phyloP scores from a whole-genome alignment of 306 rosid genomes.

The Neltuma alba region DNA sequence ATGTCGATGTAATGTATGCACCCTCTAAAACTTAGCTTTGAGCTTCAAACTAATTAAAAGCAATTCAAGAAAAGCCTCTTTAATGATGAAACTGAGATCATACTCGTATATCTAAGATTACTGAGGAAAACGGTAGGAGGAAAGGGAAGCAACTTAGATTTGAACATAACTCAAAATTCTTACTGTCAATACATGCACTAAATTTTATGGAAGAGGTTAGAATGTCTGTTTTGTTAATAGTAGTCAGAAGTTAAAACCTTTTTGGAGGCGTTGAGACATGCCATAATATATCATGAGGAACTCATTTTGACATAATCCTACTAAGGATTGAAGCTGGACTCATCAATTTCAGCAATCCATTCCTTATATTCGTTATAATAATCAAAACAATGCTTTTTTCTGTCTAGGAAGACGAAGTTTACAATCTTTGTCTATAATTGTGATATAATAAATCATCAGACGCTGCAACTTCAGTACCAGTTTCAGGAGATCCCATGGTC shows the following conservation, averaged over 20 bases:
- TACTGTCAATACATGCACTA: not conserved
- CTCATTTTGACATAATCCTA: not conserved
- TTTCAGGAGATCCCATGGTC: not conserved
- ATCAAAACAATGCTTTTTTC: not conserved
- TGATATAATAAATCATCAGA: not conserved
- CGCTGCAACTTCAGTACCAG: not conserved
- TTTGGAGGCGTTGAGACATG: not conserved
- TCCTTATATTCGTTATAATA: not conserved
- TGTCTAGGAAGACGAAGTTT: not conserved
- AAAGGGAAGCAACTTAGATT: not conserved
- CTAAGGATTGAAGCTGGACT: not conserved
- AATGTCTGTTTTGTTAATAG: not conserved
- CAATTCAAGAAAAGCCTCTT: not conserved
- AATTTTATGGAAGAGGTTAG: slow-evolving; percentile 3
- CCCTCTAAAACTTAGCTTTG: not conserved
- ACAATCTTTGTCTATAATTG: not conserved
- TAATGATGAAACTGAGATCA: not conserved
- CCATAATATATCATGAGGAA: not conserved
- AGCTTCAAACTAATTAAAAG: not conserved
- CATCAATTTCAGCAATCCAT: not conserved
- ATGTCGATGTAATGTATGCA: not conserved
- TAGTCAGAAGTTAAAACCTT: not conserved
- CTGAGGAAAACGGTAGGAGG: not conserved
- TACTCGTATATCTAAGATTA: not conserved
- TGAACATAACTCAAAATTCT: not conserved